Evolutionary conservation across 106 monocot genomes (phyloP), one percentile per base, ranked within the genome.

Genomic region (Dendrobium chrysotoxum): DNA sequence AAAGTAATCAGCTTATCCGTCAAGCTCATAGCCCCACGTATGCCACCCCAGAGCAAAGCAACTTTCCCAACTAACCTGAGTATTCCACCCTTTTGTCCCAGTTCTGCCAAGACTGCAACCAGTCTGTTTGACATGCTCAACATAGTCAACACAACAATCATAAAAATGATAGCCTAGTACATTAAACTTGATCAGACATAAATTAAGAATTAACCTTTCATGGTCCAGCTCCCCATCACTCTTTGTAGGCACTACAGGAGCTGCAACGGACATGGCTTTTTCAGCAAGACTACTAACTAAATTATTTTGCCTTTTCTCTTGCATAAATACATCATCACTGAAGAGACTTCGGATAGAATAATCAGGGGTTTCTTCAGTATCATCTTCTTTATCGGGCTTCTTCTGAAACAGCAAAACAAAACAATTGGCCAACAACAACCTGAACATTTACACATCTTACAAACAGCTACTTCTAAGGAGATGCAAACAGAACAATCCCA

Each of bases 1-100:
- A 99, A 90, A 26, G 84, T 86, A 55, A 95, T 99, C 73, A 99
- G 95, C 77, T 81, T 91, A 76, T 93, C 91, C 1, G 92, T 93
- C 86, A 99, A 88, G 83, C 95, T 99, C 88, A 91, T 83, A 67
- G 99, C 99, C 64, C 99, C 95, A 80, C 95, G 95, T 21, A 99
- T 88, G 30, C 99, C 99, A 76, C 99, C 99, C 99, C 99, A 99
- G 0, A 99, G 89, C 78, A 99, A 81, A 82, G 93, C 99, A 85
- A 91, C 61, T 78, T 99, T 99, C 41, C 95, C 95, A 77, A 95
- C 78, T 72, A 95, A 86, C 76, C 86, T 89, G 79, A 99, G 83
- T 9, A 93, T 38, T 76, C 95, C 99, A 67, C 95, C 99, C 75
- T 86, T 95, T 73, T 99, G 95, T 82, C 95, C 95, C 81, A 99